Conservation (phyloP, 345 rosid species). For the Hibiscus tridactylites region DNA sequence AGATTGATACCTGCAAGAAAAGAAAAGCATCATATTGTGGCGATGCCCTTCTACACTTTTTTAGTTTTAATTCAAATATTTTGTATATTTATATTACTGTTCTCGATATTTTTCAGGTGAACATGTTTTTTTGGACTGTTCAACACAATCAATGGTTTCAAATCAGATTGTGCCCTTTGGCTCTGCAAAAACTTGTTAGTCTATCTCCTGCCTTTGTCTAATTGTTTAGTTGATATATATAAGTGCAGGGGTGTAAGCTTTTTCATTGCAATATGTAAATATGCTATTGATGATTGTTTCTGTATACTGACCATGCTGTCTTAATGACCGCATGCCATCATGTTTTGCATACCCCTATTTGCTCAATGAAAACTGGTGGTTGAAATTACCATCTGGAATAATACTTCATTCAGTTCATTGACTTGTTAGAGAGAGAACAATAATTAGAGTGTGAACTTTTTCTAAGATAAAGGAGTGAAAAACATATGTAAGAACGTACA, state of each 20-base stretch:
- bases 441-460: not conserved
- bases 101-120: slow-evolving; percentile 54
- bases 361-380: not conserved
- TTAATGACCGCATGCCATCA: not conserved
- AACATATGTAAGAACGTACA: not conserved
- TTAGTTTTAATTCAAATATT: not conserved
- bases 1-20: not conserved
- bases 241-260: not conserved
- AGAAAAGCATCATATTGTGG: not conserved
- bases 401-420: not conserved
- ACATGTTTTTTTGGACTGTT: slow-evolving; percentile 62
- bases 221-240: not conserved
- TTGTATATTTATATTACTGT: not conserved
- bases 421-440: not conserved
- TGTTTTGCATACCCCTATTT: not conserved
- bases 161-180: slow-evolving; percentile 65
- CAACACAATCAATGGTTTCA: slow-evolving; percentile 47
- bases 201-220: slow-evolving; percentile 10
- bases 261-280: not conserved
- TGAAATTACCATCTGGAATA: not conserved
- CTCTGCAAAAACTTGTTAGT: slow-evolving; percentile 64
- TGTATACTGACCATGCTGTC: not conserved
- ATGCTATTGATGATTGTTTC: not conserved
- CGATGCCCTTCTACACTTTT: not conserved
- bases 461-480: not conserved